Percentiles rank a stretch among this genome's conserved stretches.
Conservation (phyloP, 2,329 filamentous ascomycete species). For the Claviceps monticola region DNA sequence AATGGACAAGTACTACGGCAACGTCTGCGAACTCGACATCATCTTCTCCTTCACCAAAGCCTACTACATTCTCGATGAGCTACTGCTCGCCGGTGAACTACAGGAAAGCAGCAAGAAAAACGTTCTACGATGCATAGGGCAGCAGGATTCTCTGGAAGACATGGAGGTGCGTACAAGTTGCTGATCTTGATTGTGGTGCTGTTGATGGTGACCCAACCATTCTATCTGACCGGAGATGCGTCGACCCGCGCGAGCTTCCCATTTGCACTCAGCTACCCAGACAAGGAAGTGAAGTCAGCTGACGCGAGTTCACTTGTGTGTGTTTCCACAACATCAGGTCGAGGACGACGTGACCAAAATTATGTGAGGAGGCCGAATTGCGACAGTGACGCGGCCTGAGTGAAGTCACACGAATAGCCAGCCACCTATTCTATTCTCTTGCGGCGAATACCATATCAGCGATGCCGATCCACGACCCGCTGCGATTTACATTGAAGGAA, state of each 20-base stretch:
- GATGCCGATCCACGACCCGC: slow-evolving; percentile 1
- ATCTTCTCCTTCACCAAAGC: slow-evolving; percentile 99
- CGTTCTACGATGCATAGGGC: slow-evolving; percentile 84
- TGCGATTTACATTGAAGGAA: background rate
- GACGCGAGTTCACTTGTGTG: slow-evolving; percentile 18
- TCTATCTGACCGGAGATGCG: background rate
- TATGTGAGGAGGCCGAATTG: slow-evolving; percentile 42
- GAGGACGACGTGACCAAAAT: slow-evolving; percentile 85
- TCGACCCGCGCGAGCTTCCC: background rate
- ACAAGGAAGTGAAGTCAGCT: slow-evolving; percentile 12
- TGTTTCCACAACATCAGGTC: slow-evolving; percentile 39
- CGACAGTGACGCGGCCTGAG: background rate
- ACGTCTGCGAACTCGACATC: slow-evolving; percentile 98
- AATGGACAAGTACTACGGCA: slow-evolving; percentile 99
- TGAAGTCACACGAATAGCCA: background rate
- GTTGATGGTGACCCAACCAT: background rate
- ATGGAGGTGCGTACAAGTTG: slow-evolving; percentile 72
- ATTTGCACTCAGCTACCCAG: slow-evolving; percentile 3
- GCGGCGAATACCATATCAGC: background rate
- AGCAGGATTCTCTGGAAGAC: slow-evolving; percentile 94
- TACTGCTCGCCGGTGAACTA: slow-evolving; percentile 87
- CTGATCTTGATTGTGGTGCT: slow-evolving; percentile 6
- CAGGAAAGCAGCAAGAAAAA: slow-evolving; percentile 99
- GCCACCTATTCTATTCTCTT: background rate
- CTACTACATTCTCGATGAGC: slow-evolving; percentile 96